Evolutionary conservation across 1,284 basidiomycete genomes (phyloP), one percentile per base, ranked within the genome.

Genomic region (Earliella scabrosa): DNA sequence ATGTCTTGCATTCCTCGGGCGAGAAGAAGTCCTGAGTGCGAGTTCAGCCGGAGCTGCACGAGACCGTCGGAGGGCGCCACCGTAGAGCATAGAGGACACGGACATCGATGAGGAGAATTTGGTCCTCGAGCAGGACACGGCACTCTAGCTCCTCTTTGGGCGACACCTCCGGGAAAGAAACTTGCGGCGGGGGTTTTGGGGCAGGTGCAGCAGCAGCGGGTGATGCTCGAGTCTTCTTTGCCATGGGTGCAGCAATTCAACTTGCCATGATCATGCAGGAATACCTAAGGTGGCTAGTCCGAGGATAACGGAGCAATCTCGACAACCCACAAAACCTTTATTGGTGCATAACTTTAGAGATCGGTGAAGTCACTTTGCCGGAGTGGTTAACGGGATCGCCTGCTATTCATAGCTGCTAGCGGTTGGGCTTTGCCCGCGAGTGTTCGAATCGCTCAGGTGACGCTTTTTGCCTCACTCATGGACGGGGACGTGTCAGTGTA

Each of bases 361-460:
- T 31, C 2, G 0, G 4, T 14, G n/a, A 50, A 60, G 87, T 89
- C 87, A 88, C 88, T 88, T 90, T 90, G 88, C 88, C 88, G 87
- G 88, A 90, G 88, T 90, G 88, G 88, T 90, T 90, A 90, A 90
- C 88, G 88, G 88, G 88, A 89, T 90, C 87, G 88, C 88, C 88
- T 90, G 88, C 87, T 90, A 90, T 66, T 63, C 46, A 52, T 65
- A 69, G 67, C 62, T 69, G 67, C 54, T 16, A 66, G 66, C 66
- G 63, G 64, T 66, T 67, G 66, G 60, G 60, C 65, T 87, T 85
- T 87, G 86, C 76, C 79, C 87, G 87, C 87, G 86, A 81, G 87
- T 87, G 87, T 89, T 89, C 87, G 87, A 89, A 88, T 89, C 87
- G 86, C 87, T 81, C 86, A 89, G 87, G 87, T 88, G 87, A 89